Evolutionary conservation across 768 basidiomycete species (phyloP).

Genomic region (Tricholoma sp.): DNA sequence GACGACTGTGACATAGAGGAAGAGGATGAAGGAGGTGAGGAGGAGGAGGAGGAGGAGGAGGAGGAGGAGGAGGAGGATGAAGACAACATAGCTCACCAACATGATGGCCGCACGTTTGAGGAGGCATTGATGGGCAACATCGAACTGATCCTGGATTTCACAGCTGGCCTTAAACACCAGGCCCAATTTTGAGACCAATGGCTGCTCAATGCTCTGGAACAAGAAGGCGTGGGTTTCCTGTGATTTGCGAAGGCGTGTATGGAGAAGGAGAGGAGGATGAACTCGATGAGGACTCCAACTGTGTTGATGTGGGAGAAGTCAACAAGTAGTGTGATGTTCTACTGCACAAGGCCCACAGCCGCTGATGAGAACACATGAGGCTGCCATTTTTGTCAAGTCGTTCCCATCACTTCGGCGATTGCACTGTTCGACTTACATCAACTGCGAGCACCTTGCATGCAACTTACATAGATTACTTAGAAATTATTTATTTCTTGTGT

Average conservation of each 20-base stretch:
- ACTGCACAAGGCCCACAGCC: background rate
- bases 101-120: background rate
- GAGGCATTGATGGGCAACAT: background rate
- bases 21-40: background rate
- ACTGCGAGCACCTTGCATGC: background rate
- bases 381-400: background rate
- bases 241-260: background rate
- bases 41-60: background rate
- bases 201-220: background rate
- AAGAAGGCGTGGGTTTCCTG: background rate
- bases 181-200: background rate
- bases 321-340: background rate
- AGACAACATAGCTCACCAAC: background rate
- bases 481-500: background rate
- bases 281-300: background rate
- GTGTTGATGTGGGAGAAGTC: background rate
- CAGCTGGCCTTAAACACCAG: background rate
- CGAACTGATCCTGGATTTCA: background rate
- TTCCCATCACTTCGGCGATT: background rate
- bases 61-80: background rate
- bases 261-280: background rate
- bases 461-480: background rate
- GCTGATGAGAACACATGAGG: background rate
- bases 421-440: background rate
- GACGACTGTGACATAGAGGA: background rate